Conservation (phyloP, 2,329 filamentous ascomycete species). For the Penicillium sp. region DNA sequence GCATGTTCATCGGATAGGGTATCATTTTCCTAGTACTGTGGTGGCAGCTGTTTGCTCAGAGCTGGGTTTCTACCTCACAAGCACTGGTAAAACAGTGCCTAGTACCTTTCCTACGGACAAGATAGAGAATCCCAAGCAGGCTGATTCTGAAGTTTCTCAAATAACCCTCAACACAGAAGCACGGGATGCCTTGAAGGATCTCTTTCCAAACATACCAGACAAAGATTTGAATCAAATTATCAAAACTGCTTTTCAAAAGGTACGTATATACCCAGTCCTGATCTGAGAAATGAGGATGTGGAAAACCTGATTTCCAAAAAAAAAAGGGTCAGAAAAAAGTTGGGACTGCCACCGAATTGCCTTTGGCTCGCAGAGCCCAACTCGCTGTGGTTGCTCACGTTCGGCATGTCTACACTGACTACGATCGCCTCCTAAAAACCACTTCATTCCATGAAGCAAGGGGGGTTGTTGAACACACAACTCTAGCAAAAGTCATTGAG, state of each 20-base stretch:
- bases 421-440: slow-evolving; percentile 56
- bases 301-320: slow-evolving; percentile 16
- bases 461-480: slow-evolving; percentile 53
- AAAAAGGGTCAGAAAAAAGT: slow-evolving; percentile 55
- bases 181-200: slow-evolving; percentile 57
- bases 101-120: slow-evolving; percentile 28
- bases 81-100: slow-evolving; percentile 48
- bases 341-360: slow-evolving; percentile 55
- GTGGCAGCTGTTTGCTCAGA: slow-evolving; percentile 56
- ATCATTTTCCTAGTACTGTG: slow-evolving; percentile 61
- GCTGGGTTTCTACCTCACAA: slow-evolving; percentile 46
- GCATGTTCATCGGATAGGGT: slow-evolving; percentile 61
- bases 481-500: slow-evolving; percentile 57
- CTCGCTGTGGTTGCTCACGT: slow-evolving; percentile 62
- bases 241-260: slow-evolving; percentile 59
- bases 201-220: slow-evolving; percentile 63
- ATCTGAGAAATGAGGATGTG: slow-evolving; percentile 1
- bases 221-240: slow-evolving; percentile 58
- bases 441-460: slow-evolving; percentile 56
- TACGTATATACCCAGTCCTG: slow-evolving; percentile 29
- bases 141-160: slow-evolving; percentile 38
- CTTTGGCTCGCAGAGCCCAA: slow-evolving; percentile 57
- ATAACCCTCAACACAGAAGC: slow-evolving; percentile 56
- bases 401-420: slow-evolving; percentile 61
- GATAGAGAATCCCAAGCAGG: slow-evolving; percentile 23